Base-by-base conservation (phyloP, 371 early-diverging fungal genomes). In the Actinomucor elegans region DNA sequence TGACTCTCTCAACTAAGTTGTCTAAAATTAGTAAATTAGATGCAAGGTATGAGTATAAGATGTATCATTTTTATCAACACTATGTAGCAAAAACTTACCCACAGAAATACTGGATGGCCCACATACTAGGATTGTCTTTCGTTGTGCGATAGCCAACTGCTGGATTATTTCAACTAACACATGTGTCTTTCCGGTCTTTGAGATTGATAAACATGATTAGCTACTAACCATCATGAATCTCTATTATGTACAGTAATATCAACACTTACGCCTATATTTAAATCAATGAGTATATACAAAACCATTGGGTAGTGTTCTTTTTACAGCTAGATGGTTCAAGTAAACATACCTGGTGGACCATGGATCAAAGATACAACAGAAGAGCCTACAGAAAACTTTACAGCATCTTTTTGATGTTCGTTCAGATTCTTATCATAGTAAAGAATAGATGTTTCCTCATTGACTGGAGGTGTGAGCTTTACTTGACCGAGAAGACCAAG, bases 51-150 rank as follows among this genome's bases (percentile, higher is more conserved):
- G 7, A 11, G 9, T 18, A 10, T 21, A 1, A 20, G 14, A 35
- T 77, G n/a, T n/a, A n/a, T n/a, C n/a, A n/a, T n/a, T n/a, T n/a
- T n/a, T n/a, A n/a, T n/a, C n/a, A n/a, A n/a, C n/a, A n/a, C n/a
- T n/a, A n/a, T n/a, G n/a, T n/a, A n/a, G n/a, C n/a, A n/a, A n/a
- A n/a, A n/a, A n/a, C n/a, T 52, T 79, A 83, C 88, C 92, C 2
- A 96, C 94, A 28, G 94, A 80, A 24, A 94, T 85, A 65, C 96
- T 98, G 20, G 91, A 91, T 0, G 97, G 96, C 2, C 91, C 97
- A 64, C 94, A 94, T 1, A 95, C 95, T 5, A 98, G 69, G 1
- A 98, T 80, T 2, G 84, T 72, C 27, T 83, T 71, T 8, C 80
- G 77, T n/a, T 75, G 69, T 2, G 65, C 55, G 5, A 62, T 60